Percentiles rank a stretch among this genome's conserved stretches.
Evolutionary conservation across 495 filamentous ascomycete genomes (phyloP).

Genomic region (Xylaria scruposa): DNA sequence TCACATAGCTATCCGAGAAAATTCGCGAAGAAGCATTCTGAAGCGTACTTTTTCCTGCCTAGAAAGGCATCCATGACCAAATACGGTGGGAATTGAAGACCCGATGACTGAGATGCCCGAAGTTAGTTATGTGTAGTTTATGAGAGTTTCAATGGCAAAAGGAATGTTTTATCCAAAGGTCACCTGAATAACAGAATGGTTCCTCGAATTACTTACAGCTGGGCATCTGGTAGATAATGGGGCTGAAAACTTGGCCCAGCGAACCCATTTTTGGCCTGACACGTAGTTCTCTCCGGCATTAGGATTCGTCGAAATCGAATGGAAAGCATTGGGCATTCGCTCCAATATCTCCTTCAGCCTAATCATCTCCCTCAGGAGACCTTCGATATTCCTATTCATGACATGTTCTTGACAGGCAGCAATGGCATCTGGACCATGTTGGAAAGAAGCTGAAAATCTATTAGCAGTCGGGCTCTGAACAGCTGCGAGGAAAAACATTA

Average conservation of each 20-base stretch:
- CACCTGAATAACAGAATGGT: neutral
- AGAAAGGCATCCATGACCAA: slow-evolving; percentile 53
- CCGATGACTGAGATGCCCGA: slow-evolving; percentile 40
- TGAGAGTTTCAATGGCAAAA: neutral
- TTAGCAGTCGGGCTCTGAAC: slow-evolving; percentile 25
- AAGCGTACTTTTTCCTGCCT: neutral
- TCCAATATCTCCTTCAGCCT: slow-evolving; percentile 58
- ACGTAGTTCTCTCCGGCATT: slow-evolving; percentile 56
- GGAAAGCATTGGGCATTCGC: slow-evolving; percentile 58
- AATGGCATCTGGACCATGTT: slow-evolving; percentile 53
- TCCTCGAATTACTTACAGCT: slow-evolving; percentile 31
- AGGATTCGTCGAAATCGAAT: slow-evolving; percentile 59
- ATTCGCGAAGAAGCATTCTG: neutral
- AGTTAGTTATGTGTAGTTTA: neutral
- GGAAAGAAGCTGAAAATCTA: slow-evolving; percentile 45
- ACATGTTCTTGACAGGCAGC: slow-evolving; percentile 59
- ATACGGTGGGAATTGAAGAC: slow-evolving; percentile 56
- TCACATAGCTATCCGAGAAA: neutral
- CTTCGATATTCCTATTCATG: slow-evolving; percentile 57
- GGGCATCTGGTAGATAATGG: slow-evolving; percentile 58
- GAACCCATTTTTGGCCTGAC: slow-evolving; percentile 48
- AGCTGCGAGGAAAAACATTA: slow-evolving; percentile 16
- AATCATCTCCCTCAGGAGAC: slow-evolving; percentile 54
- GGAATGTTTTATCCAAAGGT: neutral
- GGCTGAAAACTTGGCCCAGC: slow-evolving; percentile 57